Evolutionary conservation across 2,329 filamentous ascomycete genomes (phyloP), one percentile per base, ranked within the genome.

Genomic region (Colletotrichum falcatum): DNA sequence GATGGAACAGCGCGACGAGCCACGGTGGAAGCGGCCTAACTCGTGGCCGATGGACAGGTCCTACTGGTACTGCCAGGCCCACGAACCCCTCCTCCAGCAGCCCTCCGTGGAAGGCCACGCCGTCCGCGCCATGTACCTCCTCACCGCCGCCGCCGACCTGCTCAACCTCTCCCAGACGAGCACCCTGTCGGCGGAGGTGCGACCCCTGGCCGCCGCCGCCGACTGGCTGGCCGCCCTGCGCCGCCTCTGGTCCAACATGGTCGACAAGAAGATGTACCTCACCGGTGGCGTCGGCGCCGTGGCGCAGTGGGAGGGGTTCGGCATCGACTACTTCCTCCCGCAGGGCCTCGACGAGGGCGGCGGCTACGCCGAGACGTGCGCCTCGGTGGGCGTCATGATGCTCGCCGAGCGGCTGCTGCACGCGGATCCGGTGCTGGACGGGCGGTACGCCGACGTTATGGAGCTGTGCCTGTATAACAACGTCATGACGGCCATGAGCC

Each of bases 321-420:
- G 87, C 0, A 81, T 84, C 49, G 84, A 88, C 71, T 89, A 89
- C 74, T 88, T 88, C 75, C 79, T 90, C 6, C 88, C 87, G 1
- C 87, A 89, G 51, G 81, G 84, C 1, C 86, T 86, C 0, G 88
- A 90, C 69, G 88, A 90, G 70, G 88, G 88, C 5, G 89, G 88
- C 2, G 90, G 88, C 74, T 90, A 90, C 76, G 83, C 87, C 1
- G 88, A 90, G 76, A 91, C 89, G 0, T 90, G 87, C 74, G 89
- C 88, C 1, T 83, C 84, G 0, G 89, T 90, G 71, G 88, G 86
- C 8, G 83, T 88, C 2, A 87, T 90, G 80, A 89, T 90, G 86
- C 79, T 90, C 1, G 87, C 87, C 0, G 86, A 90, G 71, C 78
- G 88, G 6, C 75, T 90, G 11, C 78, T 90, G 0, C 84, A 88